Percentiles rank a stretch among this genome's conserved stretches.
Conservation (phyloP, 345 rosid genomes). For the Melaleuca quinquenervia region DNA sequence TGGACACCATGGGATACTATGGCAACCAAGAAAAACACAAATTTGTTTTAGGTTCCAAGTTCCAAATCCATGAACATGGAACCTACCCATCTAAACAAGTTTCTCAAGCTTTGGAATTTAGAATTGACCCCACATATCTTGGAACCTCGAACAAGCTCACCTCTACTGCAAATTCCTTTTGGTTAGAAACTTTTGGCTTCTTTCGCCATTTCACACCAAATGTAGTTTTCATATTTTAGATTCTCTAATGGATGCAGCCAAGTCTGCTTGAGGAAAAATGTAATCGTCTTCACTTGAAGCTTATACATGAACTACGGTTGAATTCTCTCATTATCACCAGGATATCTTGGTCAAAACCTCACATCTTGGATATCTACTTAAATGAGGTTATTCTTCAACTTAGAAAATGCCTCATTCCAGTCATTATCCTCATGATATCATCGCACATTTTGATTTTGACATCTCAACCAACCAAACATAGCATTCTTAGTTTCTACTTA, state of each 20-base stretch:
- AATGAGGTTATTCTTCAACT: background rate
- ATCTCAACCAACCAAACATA: background rate
- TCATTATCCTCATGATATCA: background rate
- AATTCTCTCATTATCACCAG: background rate
- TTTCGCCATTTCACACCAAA: background rate
- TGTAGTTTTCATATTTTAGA: background rate
- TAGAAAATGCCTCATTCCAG: background rate
- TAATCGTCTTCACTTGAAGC: background rate
- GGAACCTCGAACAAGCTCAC: too few species aligned
- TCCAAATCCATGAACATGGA: too few species aligned
- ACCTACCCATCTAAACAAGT: too few species aligned
- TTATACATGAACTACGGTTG: background rate
- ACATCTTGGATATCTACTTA: background rate
- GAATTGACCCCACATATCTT: too few species aligned
- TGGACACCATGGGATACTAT: too few species aligned
- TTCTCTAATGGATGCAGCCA: background rate
- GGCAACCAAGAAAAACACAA: too few species aligned
- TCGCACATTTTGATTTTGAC: background rate
- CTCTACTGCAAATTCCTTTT: background rate
- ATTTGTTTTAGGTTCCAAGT: too few species aligned
- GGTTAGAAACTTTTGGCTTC: background rate
- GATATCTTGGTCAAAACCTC: background rate
- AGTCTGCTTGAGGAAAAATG: background rate
- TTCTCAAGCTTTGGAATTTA: too few species aligned
- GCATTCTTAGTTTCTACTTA: background rate